A percentile compares a stretch with the other conserved stretches of the same genome.
Evolutionary conservation across 2,329 filamentous ascomycete genomes (phyloP).

Genomic region (Calonectria pteridis): DNA sequence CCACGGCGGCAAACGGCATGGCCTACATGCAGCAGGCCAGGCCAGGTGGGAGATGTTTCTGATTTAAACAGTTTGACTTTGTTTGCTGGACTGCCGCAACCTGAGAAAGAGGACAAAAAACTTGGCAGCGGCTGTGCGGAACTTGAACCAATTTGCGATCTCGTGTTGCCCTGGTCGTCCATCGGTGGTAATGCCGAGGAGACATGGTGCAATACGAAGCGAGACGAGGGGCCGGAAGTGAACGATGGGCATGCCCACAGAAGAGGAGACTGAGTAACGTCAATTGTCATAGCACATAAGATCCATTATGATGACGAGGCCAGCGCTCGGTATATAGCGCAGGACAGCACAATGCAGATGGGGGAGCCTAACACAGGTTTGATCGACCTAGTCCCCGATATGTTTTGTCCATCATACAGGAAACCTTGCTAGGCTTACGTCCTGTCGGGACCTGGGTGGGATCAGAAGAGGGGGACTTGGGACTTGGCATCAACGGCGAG

Average conservation of each 20-base stretch:
- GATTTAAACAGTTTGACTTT: not conserved
- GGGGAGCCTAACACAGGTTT: not conserved
- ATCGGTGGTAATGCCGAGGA: not conserved
- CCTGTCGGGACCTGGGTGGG: not conserved
- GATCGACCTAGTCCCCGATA: not conserved
- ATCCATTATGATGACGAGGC: not conserved
- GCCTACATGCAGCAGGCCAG: not conserved
- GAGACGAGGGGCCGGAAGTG: not conserved
- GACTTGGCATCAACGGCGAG: not conserved
- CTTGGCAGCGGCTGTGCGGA: not conserved
- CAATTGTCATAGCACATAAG: not conserved
- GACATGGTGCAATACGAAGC: not conserved
- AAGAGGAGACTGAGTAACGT: not conserved
- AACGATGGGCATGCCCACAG: not conserved
- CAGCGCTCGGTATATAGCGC: not conserved
- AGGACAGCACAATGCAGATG: not conserved
- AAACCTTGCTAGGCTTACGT: not conserved
- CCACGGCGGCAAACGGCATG: not conserved
- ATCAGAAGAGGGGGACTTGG: conserved; percentile 14
- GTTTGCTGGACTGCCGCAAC: not conserved
- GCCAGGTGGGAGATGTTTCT: not conserved
- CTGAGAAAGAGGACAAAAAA: not conserved
- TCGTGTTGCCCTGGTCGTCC: conserved; percentile 5
- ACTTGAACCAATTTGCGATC: not conserved
- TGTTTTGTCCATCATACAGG: not conserved